phyloP scores from a whole-genome alignment of 805 yeast species.

The Saccharomycopsis fermentans region DNA sequence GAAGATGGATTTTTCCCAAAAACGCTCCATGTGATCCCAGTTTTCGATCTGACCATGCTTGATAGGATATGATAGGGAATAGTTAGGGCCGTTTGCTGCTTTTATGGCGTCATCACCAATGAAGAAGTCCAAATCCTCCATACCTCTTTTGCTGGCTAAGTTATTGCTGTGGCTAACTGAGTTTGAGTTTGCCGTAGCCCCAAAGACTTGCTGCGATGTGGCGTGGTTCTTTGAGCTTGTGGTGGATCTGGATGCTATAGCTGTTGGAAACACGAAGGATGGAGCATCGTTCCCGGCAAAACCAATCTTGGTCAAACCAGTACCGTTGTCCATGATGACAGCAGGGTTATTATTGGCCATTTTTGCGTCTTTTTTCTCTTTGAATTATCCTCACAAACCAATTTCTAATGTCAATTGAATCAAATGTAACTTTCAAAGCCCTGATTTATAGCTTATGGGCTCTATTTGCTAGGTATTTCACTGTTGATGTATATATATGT shows the following conservation, averaged over 20 bases:
- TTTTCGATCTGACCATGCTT: slow-evolving; percentile 97
- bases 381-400: no score
- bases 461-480: no score
- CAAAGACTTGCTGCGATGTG: slow-evolving; percentile 22
- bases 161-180: slow-evolving; percentile 20
- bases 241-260: slow-evolving; percentile 46
- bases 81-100: slow-evolving; percentile 86
- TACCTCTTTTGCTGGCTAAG: slow-evolving; percentile 45
- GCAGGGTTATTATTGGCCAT: slow-evolving; percentile 12
- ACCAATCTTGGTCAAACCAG: slow-evolving; percentile 94
- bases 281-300: slow-evolving; percentile 99
- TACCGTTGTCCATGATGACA: slow-evolving; percentile 49
- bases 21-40: slow-evolving; percentile 99
- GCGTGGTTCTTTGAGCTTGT: slow-evolving; percentile 26
- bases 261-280: slow-evolving; percentile 94
- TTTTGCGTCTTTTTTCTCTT: not conserved
- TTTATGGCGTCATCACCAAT: slow-evolving; percentile 92
- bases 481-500: no score
- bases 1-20: slow-evolving; percentile 96
- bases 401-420: not conserved
- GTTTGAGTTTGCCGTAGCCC: slow-evolving; percentile 8
- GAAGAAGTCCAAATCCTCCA: slow-evolving; percentile 87
- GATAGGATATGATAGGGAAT: slow-evolving; percentile 83
- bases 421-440: no score
- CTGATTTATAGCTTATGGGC: not conserved